A percentile compares a stretch with the other conserved stretches of the same genome.
Evolutionary conservation across 2,329 filamentous ascomycete genomes (phyloP).

Genomic region (Penicillium sp.): DNA sequence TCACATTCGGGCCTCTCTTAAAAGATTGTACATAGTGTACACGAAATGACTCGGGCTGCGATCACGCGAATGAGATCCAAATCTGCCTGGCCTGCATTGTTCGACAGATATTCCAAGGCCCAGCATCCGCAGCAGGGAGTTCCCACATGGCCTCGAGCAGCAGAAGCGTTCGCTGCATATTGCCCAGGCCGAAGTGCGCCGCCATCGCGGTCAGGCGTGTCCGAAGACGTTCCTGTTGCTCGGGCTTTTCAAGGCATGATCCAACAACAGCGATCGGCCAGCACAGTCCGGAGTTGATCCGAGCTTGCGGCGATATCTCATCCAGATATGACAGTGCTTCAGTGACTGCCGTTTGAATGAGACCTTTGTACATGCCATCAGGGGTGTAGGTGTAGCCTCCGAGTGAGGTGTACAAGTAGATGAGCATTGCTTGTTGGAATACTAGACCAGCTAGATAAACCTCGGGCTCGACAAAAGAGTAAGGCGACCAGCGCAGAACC

Average conservation of each 20-base stretch:
- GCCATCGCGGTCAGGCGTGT: conserved; percentile 34
- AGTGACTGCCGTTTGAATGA: conserved; percentile 31
- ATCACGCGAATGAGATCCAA: conserved; percentile 55
- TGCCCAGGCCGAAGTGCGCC: conserved; percentile 48
- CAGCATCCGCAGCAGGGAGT: conserved; percentile 35
- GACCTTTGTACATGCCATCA: conserved; percentile 33
- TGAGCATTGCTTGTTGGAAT: conserved; percentile 51
- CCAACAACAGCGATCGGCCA: conserved; percentile 40
- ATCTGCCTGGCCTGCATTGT: conserved; percentile 54
- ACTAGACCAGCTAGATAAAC: conserved; percentile 49
- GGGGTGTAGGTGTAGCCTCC: conserved; percentile 29
- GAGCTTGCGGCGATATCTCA: conserved; percentile 30
- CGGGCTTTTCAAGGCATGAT: conserved; percentile 28
- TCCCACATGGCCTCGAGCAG: conserved; percentile 52
- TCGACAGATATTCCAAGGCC: conserved; percentile 51
- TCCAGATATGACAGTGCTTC: conserved; percentile 35
- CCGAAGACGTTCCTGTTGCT: conserved; percentile 35
- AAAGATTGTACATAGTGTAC: conserved; percentile 17
- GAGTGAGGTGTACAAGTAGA: conserved; percentile 47
- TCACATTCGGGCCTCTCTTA: conserved; percentile 8
- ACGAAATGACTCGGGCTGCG: conserved; percentile 9
- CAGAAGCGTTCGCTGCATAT: conserved; percentile 50
- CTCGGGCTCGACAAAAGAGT: conserved; percentile 40
- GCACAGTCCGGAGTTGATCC: conserved; percentile 42
- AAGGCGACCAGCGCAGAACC: conserved; percentile 48